phyloP scores from a whole-genome alignment of 1,139 yeast genomes.

The Yamadazyma conglobata region DNA sequence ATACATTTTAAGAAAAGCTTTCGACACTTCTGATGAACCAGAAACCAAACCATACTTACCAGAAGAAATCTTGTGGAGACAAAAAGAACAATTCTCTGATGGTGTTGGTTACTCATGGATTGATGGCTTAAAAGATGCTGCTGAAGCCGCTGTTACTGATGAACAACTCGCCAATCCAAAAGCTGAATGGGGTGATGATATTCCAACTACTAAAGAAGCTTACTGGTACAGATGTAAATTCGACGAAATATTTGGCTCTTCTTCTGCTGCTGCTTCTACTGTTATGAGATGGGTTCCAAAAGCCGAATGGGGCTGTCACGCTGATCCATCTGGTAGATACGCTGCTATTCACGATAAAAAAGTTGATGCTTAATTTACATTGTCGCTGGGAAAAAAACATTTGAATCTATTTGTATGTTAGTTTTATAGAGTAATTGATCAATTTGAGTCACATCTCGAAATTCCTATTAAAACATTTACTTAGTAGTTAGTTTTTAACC shows the following conservation, averaged over 20 bases:
- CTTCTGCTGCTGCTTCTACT: slow-evolving; percentile 88
- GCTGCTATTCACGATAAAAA: slow-evolving; percentile 79
- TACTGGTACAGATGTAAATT: slow-evolving; percentile 98
- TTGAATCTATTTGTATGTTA: too few relatives aligned
- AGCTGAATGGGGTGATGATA: slow-evolving; percentile 92
- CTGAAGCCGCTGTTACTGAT: slow-evolving; percentile 80
- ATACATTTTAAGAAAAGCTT: slow-evolving; percentile 93
- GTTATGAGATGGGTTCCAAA: slow-evolving; percentile 99
- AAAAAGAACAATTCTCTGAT: slow-evolving; percentile 98
- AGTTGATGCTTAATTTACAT: slow-evolving; percentile 30
- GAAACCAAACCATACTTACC: slow-evolving; percentile 81
- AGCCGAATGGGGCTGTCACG: slow-evolving; percentile 99
- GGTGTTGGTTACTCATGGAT: slow-evolving; percentile 99
- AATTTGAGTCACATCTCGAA: too few relatives aligned
- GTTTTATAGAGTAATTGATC: slow-evolving; percentile 1
- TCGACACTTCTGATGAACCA: slow-evolving; percentile 80
- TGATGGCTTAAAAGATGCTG: slow-evolving; percentile 94
- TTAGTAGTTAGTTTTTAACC: too few relatives aligned
- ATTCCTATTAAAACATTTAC: too few relatives aligned
- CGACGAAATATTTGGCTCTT: slow-evolving; percentile 80
- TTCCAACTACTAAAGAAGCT: slow-evolving; percentile 97
- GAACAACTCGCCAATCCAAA: slow-evolving; percentile 87
- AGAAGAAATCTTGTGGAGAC: slow-evolving; percentile 96
- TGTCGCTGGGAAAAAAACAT: too few relatives aligned
- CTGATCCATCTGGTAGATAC: slow-evolving; percentile 96